Percentiles rank a stretch among this genome's conserved stretches.
Evolutionary conservation across 768 basidiomycete genomes (phyloP).

Genomic region (Mycena vulgaris): DNA sequence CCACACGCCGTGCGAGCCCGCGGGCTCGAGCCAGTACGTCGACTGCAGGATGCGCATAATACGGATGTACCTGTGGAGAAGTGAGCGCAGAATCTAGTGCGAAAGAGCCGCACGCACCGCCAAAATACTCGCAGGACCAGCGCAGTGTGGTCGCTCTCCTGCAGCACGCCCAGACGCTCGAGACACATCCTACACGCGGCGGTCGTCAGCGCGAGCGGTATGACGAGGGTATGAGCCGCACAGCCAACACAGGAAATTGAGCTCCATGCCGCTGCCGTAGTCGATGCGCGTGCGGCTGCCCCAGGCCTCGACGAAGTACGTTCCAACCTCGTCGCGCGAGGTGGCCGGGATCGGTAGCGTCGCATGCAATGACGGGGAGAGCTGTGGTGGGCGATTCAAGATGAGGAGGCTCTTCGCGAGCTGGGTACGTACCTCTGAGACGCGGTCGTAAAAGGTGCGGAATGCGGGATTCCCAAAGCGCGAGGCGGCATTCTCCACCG

Average conservation of each 20-base stretch:
- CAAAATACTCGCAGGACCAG: slow-evolving; percentile 92
- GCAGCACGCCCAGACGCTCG: slow-evolving; percentile 75
- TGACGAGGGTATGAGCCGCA: slow-evolving; percentile 47
- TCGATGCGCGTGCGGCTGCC: slow-evolving; percentile 94
- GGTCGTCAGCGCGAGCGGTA: neutral
- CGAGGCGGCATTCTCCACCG: slow-evolving; percentile 91
- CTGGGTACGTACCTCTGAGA: slow-evolving; percentile 68
- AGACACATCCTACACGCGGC: slow-evolving; percentile 80
- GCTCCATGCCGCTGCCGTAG: slow-evolving; percentile 99
- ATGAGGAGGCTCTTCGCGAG: neutral
- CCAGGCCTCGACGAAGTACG: slow-evolving; percentile 91
- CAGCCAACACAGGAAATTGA: slow-evolving; percentile 98
- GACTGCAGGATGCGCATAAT: slow-evolving; percentile 92
- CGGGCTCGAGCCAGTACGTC: slow-evolving; percentile 97
- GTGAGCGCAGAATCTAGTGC: slow-evolving; percentile 37
- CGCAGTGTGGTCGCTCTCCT: slow-evolving; percentile 76
- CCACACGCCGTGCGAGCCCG: slow-evolving; percentile 99
- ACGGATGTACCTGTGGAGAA: slow-evolving; percentile 80
- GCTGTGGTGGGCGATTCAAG: slow-evolving; percentile 50
- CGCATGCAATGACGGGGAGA: slow-evolving; percentile 70
- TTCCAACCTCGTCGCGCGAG: slow-evolving; percentile 77
- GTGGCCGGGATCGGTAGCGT: slow-evolving; percentile 71
- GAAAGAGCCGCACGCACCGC: slow-evolving; percentile 63
- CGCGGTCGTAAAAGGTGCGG: slow-evolving; percentile 88
- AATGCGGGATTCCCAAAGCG: slow-evolving; percentile 99